Evolutionary conservation across 345 rosid genomes (phyloP), one percentile per base, ranked within the genome.

Genomic region (Brassica incana): DNA sequence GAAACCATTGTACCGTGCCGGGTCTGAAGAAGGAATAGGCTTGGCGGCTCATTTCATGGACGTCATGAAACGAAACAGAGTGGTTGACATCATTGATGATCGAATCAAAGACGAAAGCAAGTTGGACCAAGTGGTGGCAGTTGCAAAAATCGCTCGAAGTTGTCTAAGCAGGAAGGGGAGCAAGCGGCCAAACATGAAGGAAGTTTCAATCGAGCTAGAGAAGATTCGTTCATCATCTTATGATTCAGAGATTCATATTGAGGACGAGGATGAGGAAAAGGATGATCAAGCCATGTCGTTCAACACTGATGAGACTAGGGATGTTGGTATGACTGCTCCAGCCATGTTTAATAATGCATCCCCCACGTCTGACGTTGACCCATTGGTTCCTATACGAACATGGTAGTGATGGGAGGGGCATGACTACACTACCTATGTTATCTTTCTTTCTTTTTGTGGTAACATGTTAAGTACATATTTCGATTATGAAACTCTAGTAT

Each of bases 161-260:
- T 36, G 43, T 36, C 43, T 36, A 6, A 36, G 9, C 68, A 8
- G 78, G 11, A 78, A 77, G 20, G 85, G 88, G 2, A 79, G 23
- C 20, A 73, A 83, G 2, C 50, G 84, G 8, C 88, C 90, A 27
- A 35, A 79, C 32, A 87, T 83, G 90, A 86, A 65, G 33, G 65
- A 86, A 38, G 88, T 82, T 3, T 65, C 73, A 2, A 11, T 32
- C 9, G 85, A 83, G 43, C 61, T 88, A 0, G 85, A 76, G 64
- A 77, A 15, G 30, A 67, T 78, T 3, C 50, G 69, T 14, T 29
- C 38, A 72, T 56, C 73, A 38, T 1, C 45, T 8, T 1, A 7
- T 6, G 45, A 7, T 38, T 1, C 0, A 10, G 65, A 60, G 2
- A 6, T 25, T 0, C 33, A 23, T 60, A 1, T 25, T 14, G 65